Percentiles rank a stretch among this genome's conserved stretches.
Conservation (phyloP, 768 basidiomycete species). For the Boletus fagicola region DNA sequence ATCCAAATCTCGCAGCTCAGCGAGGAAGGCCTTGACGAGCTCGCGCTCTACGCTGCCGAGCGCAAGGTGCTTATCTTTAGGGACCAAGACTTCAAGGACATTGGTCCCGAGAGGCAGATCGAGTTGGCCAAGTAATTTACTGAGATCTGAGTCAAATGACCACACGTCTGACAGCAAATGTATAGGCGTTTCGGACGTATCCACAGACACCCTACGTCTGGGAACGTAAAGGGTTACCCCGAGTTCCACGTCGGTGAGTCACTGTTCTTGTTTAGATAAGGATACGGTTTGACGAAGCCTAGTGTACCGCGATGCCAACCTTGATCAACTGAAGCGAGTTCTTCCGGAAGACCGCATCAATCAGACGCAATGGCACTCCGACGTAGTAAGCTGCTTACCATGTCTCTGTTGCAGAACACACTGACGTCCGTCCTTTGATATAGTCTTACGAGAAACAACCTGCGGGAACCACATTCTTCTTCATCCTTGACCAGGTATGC, state of each 20-base stretch:
- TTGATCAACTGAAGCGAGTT: slow-evolving; percentile 35
- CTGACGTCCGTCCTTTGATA: background rate
- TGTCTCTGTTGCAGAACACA: background rate
- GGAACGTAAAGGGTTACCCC: slow-evolving; percentile 23
- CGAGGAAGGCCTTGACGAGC: slow-evolving; percentile 52
- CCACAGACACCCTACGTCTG: slow-evolving; percentile 46
- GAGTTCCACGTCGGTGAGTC: slow-evolving; percentile 38
- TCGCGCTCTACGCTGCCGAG: slow-evolving; percentile 51
- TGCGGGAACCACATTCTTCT: slow-evolving; percentile 56
- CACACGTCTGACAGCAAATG: background rate
- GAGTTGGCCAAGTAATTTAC: slow-evolving; percentile 44
- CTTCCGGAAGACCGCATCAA: background rate
- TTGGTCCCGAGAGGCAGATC: slow-evolving; percentile 51
- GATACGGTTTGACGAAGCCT: background rate
- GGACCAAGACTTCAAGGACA: slow-evolving; percentile 61
- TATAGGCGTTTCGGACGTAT: slow-evolving; percentile 47
- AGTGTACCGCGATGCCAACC: slow-evolving; percentile 38
- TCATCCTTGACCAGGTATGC: slow-evolving; percentile 48
- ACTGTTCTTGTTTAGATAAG: background rate
- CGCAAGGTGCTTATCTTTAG: slow-evolving; percentile 55
- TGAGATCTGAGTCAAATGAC: background rate
- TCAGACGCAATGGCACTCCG: background rate
- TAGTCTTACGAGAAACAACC: slow-evolving; percentile 56
- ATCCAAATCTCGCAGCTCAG: slow-evolving; percentile 53
- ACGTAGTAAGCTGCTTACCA: background rate